Evolutionary conservation across 768 basidiomycete species (phyloP).

Genomic region (Kwoniella dendrophila): DNA sequence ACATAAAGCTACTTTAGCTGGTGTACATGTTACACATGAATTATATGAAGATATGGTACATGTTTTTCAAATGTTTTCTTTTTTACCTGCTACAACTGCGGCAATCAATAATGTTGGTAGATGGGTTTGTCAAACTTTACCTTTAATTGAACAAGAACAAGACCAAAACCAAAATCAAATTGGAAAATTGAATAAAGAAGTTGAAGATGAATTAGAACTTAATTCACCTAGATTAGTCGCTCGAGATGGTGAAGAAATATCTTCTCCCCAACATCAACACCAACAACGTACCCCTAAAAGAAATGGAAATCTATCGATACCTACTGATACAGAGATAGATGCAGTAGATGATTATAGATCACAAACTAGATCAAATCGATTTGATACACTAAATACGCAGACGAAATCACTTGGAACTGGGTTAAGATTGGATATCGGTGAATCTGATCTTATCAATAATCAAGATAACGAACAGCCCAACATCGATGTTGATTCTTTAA

Average conservation of each 20-base stretch:
- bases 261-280: no score
- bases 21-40: slow-evolving; percentile 84
- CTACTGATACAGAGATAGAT: slow-evolving; percentile 15
- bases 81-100: slow-evolving; percentile 42
- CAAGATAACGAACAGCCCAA: slow-evolving; percentile 3
- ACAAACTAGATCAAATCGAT: not conserved
- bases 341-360: slow-evolving; percentile 9
- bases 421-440: slow-evolving; percentile 11
- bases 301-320: not conserved
- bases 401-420: no score
- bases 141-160: slow-evolving; percentile 38
- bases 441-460: not conserved
- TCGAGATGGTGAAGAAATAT: slow-evolving; percentile 17
- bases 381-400: slow-evolving; percentile 10
- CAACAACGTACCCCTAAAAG: no score
- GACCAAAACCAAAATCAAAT: slow-evolving; percentile 12
- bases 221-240: slow-evolving; percentile 16
- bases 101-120: slow-evolving; percentile 48
- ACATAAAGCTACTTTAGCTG: slow-evolving; percentile 85
- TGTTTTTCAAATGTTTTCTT: slow-evolving; percentile 87
- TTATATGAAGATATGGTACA: slow-evolving; percentile 91
- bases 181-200: slow-evolving; percentile 20
- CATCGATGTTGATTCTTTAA: slow-evolving; percentile 25
- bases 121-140: slow-evolving; percentile 42
- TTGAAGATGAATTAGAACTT: slow-evolving; percentile 17